These are phyloP conservation scores for Volvox reticuliferus DNA, from an alignment of 139 green algal genomes.

Conservation along the genomic window DNA sequence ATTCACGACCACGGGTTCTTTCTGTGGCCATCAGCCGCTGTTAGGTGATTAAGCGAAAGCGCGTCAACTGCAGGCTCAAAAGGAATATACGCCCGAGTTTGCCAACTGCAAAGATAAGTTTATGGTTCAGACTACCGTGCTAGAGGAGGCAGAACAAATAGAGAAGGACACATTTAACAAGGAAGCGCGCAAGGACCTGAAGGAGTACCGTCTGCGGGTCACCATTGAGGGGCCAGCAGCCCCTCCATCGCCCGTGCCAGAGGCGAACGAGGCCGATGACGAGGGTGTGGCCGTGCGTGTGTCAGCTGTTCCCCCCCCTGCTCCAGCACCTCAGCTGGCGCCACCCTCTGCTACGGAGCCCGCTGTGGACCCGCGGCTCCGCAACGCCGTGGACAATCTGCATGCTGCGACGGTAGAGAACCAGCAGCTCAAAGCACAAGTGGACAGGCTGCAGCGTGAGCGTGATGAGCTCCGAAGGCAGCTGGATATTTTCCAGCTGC, in stretches of 20 bases:
- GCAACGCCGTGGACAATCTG: conserved; percentile 20
- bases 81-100: conserved; percentile 70
- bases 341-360: not conserved
- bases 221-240: conserved; percentile 68
- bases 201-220: conserved; percentile 65
- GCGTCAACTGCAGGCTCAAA: conserved; percentile 62
- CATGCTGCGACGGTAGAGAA: conserved; percentile 29
- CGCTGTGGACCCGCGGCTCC: conserved; percentile 14
- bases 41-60: not conserved
- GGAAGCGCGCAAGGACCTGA: conserved; percentile 42
- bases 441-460: conserved; percentile 50
- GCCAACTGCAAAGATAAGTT: conserved; percentile 78
- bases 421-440: conserved; percentile 21
- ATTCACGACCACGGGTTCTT: not conserved
- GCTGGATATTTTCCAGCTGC: conserved; percentile 45
- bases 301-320: not conserved
- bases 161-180: conserved; percentile 63
- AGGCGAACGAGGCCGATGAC: conserved; percentile 58
- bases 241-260: conserved; percentile 67
- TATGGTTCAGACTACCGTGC: conserved; percentile 69
- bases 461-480: conserved; percentile 53
- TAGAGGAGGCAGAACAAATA: conserved; percentile 58
- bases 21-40: not conserved
- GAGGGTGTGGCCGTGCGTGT: not conserved
- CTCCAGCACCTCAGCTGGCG: not conserved